phyloP scores from a whole-genome alignment of 2,329 filamentous ascomycete genomes.

The Penicillium occitanis region DNA sequence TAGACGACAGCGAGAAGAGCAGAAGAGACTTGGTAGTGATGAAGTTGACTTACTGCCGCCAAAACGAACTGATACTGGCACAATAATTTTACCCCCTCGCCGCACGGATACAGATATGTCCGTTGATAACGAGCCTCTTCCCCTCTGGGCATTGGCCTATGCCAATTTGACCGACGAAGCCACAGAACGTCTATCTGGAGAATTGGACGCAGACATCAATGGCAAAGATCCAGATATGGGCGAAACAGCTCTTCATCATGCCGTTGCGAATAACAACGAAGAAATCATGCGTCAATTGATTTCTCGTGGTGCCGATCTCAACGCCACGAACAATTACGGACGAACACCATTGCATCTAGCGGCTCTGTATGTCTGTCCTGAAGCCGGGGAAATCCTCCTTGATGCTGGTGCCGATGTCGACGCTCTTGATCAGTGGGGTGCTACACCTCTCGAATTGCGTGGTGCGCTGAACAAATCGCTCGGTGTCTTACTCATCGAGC shows the following conservation, averaged over 20 bases:
- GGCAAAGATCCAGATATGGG: slow-evolving; percentile 8
- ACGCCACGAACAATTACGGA: slow-evolving; percentile 3
- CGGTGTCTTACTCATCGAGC: slow-evolving; percentile 1
- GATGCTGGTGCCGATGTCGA: neutral
- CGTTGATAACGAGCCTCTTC: neutral
- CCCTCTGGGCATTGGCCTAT: neutral
- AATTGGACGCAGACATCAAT: neutral
- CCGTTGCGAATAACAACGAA: neutral
- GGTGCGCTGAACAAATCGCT: neutral
- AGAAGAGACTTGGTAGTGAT: neutral
- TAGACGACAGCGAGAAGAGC: slow-evolving; percentile 4
- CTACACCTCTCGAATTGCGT: slow-evolving; percentile 1
- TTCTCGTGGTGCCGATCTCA: neutral
- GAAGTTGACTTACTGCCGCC: neutral
- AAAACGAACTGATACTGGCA: slow-evolving; percentile 1
- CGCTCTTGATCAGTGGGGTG: neutral
- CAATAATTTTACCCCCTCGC: neutral
- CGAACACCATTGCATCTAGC: slow-evolving; percentile 7
- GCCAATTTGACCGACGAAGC: slow-evolving; percentile 5
- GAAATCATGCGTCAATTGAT: neutral
- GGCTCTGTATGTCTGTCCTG: neutral
- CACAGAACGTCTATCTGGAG: neutral
- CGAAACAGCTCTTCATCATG: slow-evolving; percentile 2
- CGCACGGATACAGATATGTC: neutral
- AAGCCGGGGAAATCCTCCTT: neutral